Evolutionary conservation across 1,139 yeast genomes (phyloP), one percentile per base, ranked within the genome.

Genomic region (Debaryomyces coudertii): DNA sequence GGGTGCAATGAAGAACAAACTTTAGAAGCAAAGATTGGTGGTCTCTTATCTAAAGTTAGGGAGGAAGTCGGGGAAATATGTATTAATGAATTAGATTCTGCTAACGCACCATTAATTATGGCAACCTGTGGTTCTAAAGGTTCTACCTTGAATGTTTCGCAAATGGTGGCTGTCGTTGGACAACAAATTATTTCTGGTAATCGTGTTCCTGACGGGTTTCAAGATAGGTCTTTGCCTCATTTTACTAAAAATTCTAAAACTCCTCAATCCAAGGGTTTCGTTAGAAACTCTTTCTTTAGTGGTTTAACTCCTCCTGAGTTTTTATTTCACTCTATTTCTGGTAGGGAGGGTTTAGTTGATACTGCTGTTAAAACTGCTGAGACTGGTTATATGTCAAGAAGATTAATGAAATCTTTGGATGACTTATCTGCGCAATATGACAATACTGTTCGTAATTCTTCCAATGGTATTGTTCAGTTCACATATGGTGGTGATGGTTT

Each of bases 111-210:
- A 34, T 80, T 95, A 62, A 92, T 95, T 63, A 95, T 95, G 99
- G 98, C 99, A 8, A 90, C 97, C 0, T 93, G 99, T 79, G 99
- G 99, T 57, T 93, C 99, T 42, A 95, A 95, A 68, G 99, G 99
- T 68, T 93, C 99, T 35, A 90, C 97, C 0, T 80, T 95, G 54
- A 95, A 95, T 67, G 99, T 95, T 37, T 93, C 99, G 8, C 99
- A 95, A 72, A 95, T 95, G 99, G 99, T 95, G 78, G 99, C 99
- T 0, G 97, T 95, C 65, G 99, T 95, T 42, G 99, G 99, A 48
- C 99, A 95, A 71, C 99, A 95, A 68, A 95, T 95, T 74, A 95
- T 95, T 58, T 85, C 97, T 4, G 99, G 99, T 68, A 88, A 89
- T 63, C 96, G 99, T 80, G 99, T 95, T 55, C 99, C 99, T 16